A percentile compares a stretch with the other conserved stretches of the same genome.
These are phyloP conservation scores for Schrenkiella parvula DNA, from an alignment of 345 rosid genomes.

Conservation along the genomic window DNA sequence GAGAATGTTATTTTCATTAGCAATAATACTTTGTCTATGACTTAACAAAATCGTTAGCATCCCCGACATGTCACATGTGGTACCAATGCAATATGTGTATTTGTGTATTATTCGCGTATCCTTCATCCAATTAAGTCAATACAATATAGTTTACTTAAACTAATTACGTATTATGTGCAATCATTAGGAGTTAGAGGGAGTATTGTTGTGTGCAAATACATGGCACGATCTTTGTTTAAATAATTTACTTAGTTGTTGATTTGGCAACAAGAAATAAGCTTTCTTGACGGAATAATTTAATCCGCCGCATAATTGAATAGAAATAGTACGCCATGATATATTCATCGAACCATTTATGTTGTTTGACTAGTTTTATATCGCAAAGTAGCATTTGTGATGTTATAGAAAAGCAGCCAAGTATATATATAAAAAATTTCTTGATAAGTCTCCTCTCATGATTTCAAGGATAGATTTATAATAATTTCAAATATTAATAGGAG, in stretches of 20 bases:
- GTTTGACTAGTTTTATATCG: not conserved
- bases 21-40: not conserved
- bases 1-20: not conserved
- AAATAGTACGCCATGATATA: constrained; percentile 2
- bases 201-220: constrained; percentile 26
- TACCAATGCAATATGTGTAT: not conserved
- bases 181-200: constrained; percentile 26
- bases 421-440: not conserved
- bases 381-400: not conserved
- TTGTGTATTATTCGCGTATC: not conserved
- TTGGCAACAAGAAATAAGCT: constrained; percentile 7
- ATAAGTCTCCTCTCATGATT: not conserved
- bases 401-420: not conserved
- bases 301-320: constrained; percentile 10
- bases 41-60: not conserved
- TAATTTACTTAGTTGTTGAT: constrained; percentile 9
- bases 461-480: not conserved
- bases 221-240: constrained; percentile 29
- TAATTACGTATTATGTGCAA: constrained; percentile 19
- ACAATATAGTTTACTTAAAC: not conserved
- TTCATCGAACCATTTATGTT: not conserved
- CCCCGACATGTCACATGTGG: constrained; percentile 5
- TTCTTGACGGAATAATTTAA: constrained; percentile 11
- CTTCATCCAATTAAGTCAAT: constrained; percentile 10
- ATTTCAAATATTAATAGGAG: not conserved